Base-by-base conservation (phyloP, 169 alveolate genomes). In the Plasmodium falciparum region DNA sequence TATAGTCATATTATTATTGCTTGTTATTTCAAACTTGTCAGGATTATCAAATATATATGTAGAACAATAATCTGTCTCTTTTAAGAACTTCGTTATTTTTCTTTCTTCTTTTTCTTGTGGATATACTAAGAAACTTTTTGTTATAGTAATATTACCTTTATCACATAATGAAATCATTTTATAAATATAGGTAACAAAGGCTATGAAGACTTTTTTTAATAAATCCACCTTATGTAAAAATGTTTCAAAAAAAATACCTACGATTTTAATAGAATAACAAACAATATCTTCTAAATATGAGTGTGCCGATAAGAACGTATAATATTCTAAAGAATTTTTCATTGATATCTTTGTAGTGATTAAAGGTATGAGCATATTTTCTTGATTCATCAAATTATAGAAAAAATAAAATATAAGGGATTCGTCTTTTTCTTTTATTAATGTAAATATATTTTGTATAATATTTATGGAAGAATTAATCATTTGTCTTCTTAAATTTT, bases 391-490 rank as follows among this genome's bases (percentile, higher is more conserved):
- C 20, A 86, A 24, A 61, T 86, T 86, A 8, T 47, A 63, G 6
- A 73, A 59, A 73, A 86, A 86, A 24, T 86, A 86, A 47, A 33
- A 86, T 59, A 73, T 33, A 65, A 86, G 20, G n/a, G 88, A 47
- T 13, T 86, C 88, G 49, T 86, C 71, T 43, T 74, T 86, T 15
- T 86, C 50, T 49, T 61, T 72, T 3, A 73, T 61, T 61, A 72
- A 29, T 20, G 76, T 59, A 24, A 86, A 61, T 8, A 86, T 86
- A 43, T 86, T 86, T 56, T 86, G 85, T 17, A 86, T 86, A 73
- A 59, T 45, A 72, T 73, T 73, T 61, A 86, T 15, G 7, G 85
- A 58, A n/a, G 92, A 86, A 52, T 45, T 20, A 26, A 86, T 26
- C 17, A 86, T 86, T 71, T 86, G 92, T 12, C 47, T 86, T 52